phyloP scores from a whole-genome alignment of 2,329 filamentous ascomycete genomes.

The Pleurostoma richardsiae region DNA sequence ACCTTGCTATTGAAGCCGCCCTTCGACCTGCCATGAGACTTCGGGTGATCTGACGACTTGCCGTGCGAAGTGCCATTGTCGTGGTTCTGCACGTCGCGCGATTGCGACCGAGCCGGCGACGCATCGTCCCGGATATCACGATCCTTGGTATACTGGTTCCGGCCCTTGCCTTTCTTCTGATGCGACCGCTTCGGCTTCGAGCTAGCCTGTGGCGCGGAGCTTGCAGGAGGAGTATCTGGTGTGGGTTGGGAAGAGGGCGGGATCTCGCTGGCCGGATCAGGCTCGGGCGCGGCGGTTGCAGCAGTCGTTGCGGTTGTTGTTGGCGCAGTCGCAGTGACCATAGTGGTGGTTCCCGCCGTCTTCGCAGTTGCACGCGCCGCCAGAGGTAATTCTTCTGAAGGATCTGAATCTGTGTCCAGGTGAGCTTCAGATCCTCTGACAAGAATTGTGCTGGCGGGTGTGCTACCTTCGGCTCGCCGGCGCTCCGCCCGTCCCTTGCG shows the following conservation, averaged over 20 bases:
- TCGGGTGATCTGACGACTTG: conserved; percentile 19
- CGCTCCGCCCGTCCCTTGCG: conserved; percentile 78
- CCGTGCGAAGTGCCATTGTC: conserved; percentile 29
- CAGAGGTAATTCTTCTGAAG: conserved; percentile 60
- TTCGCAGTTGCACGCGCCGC: conserved; percentile 33
- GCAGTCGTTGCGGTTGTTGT: conserved; percentile 5
- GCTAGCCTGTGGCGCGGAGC: conserved; percentile 32
- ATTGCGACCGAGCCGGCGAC: conserved; percentile 50
- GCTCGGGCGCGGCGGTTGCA: conserved; percentile 11
- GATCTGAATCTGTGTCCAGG: conserved; percentile 59
- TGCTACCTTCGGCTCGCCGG: conserved; percentile 72
- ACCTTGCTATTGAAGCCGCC: conserved; percentile 60
- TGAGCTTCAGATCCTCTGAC: conserved; percentile 27
- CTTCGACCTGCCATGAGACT: conserved; percentile 42
- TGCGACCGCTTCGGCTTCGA: conserved; percentile 61
- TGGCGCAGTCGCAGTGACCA: conserved; percentile 7
- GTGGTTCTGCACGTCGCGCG: conserved; percentile 47
- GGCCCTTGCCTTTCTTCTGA: conserved; percentile 64
- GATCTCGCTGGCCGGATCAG: conserved; percentile 23
- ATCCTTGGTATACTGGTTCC: conserved; percentile 80
- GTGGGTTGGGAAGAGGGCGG: conserved; percentile 40
- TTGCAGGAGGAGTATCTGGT: conserved; percentile 41
- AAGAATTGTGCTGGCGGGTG: conserved; percentile 10
- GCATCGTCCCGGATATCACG: conserved; percentile 54
- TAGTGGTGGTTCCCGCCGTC: conserved; percentile 14